These are phyloP conservation scores for Neofusicoccum parvum DNA, from an alignment of 2,329 filamentous ascomycete genomes.

Conservation along the genomic window DNA sequence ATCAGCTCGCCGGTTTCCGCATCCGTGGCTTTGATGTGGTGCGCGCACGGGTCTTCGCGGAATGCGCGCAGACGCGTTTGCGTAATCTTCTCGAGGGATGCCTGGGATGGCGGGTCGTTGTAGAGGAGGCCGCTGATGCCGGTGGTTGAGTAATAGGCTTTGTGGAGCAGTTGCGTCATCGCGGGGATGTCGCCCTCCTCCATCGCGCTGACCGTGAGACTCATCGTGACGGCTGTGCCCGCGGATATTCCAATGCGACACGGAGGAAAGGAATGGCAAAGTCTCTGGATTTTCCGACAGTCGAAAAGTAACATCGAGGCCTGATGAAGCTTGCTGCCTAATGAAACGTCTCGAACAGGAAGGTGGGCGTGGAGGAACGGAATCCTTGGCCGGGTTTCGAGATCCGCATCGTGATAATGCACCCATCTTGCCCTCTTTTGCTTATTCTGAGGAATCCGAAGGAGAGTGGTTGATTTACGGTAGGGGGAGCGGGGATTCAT, in stretches of 20 bases:
- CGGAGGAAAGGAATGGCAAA: not conserved
- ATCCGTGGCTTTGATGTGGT: slow-evolving; percentile 17
- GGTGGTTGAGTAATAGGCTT: slow-evolving; percentile 9
- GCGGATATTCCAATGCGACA: not conserved
- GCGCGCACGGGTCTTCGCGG: not conserved
- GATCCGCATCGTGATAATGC: too few relatives aligned
- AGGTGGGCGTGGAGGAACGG: not conserved
- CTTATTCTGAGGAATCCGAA: too few relatives aligned
- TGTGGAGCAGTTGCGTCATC: slow-evolving; percentile 9
- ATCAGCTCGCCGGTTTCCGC: slow-evolving; percentile 11
- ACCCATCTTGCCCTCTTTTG: too few relatives aligned
- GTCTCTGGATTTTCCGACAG: not conserved
- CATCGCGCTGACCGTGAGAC: slow-evolving; percentile 5
- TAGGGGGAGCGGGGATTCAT: too few relatives aligned
- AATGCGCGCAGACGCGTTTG: not conserved
- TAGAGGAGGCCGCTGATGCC: slow-evolving; percentile 13
- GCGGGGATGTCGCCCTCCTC: not conserved
- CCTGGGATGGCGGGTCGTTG: not conserved
- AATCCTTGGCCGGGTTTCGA: slow-evolving; percentile 1
- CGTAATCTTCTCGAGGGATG: not conserved
- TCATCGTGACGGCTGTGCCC: not conserved
- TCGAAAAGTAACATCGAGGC: not conserved
- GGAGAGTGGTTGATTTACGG: too few relatives aligned
- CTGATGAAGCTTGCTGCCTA: not conserved
- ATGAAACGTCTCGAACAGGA: not conserved